Conservation (phyloP, 495 filamentous ascomycete species). For the Penicillium tannophilum region DNA sequence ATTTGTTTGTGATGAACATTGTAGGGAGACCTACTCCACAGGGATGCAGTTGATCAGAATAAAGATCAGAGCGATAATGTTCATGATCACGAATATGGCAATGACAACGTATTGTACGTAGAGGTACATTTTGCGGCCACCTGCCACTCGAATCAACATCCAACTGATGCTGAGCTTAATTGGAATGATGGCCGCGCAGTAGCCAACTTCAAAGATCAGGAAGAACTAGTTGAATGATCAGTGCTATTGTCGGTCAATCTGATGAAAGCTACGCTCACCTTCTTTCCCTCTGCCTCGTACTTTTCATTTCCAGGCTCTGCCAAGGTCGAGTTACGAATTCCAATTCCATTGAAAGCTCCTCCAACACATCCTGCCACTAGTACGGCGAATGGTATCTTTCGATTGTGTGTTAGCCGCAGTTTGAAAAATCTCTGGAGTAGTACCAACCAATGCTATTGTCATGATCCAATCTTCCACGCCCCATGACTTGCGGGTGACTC, state of each 20-base stretch:
- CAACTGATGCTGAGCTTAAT: slow-evolving; percentile 34
- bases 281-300: slow-evolving; percentile 21
- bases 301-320: slow-evolving; percentile 18
- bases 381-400: slow-evolving; percentile 28
- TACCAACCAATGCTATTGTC: slow-evolving; percentile 24
- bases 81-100: slow-evolving; percentile 20
- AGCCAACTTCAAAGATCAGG: slow-evolving; percentile 32
- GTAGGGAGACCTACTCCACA: slow-evolving; percentile 15
- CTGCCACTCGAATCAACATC: slow-evolving; percentile 31
- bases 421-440: neutral
- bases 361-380: slow-evolving; percentile 24
- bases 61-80: slow-evolving; percentile 29
- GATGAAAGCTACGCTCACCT: slow-evolving; percentile 12
- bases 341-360: slow-evolving; percentile 31
- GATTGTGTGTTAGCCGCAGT: neutral
- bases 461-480: slow-evolving; percentile 32
- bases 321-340: slow-evolving; percentile 16
- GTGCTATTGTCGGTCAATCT: neutral
- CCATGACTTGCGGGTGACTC: slow-evolving; percentile 24
- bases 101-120: slow-evolving; percentile 27
- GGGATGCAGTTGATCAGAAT: slow-evolving; percentile 30
- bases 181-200: slow-evolving; percentile 31
- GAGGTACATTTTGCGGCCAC: slow-evolving; percentile 25
- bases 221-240: slow-evolving; percentile 20
- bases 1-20: neutral